Base-by-base conservation (phyloP, 768 basidiomycete species). In the Tremella fuciformis region DNA sequence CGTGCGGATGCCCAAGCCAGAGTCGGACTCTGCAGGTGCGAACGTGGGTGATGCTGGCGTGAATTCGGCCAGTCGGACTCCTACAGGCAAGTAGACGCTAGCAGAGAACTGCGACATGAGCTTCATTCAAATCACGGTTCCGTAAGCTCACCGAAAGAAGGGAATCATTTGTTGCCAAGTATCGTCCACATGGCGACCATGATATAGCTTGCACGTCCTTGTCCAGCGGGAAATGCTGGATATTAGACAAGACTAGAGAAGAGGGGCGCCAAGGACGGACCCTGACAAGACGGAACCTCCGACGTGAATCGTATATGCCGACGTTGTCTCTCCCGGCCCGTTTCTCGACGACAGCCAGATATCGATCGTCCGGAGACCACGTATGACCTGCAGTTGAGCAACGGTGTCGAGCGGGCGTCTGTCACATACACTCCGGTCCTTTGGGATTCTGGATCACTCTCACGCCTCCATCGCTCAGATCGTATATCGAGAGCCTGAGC, bases 401-500 rank as follows among this genome's bases (percentile, higher is more conserved):
- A 34, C 52, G 51, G 47, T 19, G 24, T 40, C 25, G 2, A 47
- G 21, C 47, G n/a, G 38, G 1, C 16, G n/a, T 25, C 9, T 16
- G 4, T 21, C 26, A 55, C 66, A 65, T 55, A 69, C 70, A 71
- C 59, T 57, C 25, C 88, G 88, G 34, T 86, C 85, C 85, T 26
- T 91, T 81, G 19, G 90, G 89, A 73, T 84, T 88, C 70, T 92
- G 90, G 34, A 93, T 89, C 66, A 91, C 86, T 0, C 84, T 88
- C n/a, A 88, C 85, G 4, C 79, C 76, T 21, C 87, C 88, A 0
- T 84, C 86, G 1, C 84, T 78, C 22, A 94, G 79, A 13, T 89
- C 91, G 87, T 91, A 92, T 44, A 93, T 80, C 1, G 89, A 88
- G 11, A 94, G 83, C 53, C 91, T 83, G 44, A 94, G 82, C 92